A percentile compares a stretch with the other conserved stretches of the same genome.
These are phyloP conservation scores for Dioscorea alata DNA, from an alignment of 106 monocot species.

Conservation along the genomic window DNA sequence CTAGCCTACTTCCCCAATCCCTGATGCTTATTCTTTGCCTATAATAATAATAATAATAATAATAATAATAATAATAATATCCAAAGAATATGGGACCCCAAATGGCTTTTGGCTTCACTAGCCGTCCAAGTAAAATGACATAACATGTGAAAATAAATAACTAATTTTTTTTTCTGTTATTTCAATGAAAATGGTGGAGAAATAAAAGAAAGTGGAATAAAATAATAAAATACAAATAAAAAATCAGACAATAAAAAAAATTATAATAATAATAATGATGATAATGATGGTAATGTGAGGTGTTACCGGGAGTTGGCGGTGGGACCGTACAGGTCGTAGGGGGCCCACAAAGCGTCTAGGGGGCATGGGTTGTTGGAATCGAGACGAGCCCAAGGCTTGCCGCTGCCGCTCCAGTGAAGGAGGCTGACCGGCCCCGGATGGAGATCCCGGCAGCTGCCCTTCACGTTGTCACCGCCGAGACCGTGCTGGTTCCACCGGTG, in stretches of 20 bases:
- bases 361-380: constrained; percentile 80
- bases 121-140: too few relatives aligned
- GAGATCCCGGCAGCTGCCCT: constrained; percentile 82
- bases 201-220: too few relatives aligned
- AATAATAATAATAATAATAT: too few relatives aligned
- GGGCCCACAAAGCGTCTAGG: constrained; percentile 81
- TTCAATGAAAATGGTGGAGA: background rate
- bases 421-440: constrained; percentile 96
- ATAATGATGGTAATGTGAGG: background rate
- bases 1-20: too few relatives aligned
- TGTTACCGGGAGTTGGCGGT: constrained; percentile 12
- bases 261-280: background rate
- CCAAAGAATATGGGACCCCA: too few relatives aligned
- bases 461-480: constrained; percentile 86
- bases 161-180: background rate
- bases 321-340: constrained; percentile 77
- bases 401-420: constrained; percentile 94
- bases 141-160: too few relatives aligned
- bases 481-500: constrained; percentile 99
- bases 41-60: too few relatives aligned
- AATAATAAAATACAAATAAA: constrained; percentile 37
- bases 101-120: too few relatives aligned
- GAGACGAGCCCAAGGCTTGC: constrained; percentile 86
- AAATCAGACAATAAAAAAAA: constrained; percentile 4
- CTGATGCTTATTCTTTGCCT: too few relatives aligned